These are phyloP conservation scores for Pyrenophora teres DNA, from an alignment of 2,329 filamentous ascomycete genomes.

Conservation along the genomic window DNA sequence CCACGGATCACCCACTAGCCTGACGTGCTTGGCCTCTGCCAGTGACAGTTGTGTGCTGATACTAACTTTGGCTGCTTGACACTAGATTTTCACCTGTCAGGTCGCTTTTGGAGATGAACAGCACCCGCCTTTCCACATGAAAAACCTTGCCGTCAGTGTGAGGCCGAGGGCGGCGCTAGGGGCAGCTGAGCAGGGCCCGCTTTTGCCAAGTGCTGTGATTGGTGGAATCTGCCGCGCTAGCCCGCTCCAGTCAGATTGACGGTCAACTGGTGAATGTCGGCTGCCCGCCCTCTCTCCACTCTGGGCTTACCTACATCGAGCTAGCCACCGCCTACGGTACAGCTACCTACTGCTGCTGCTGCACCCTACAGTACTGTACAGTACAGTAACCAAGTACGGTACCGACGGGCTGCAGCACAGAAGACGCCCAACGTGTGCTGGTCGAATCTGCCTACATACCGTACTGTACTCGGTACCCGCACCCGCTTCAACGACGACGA, in stretches of 20 bases:
- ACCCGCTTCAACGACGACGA: too few relatives aligned
- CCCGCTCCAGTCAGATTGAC: slow-evolving; percentile 15
- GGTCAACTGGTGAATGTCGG: slow-evolving; percentile 11
- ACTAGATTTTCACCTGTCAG: slow-evolving; percentile 17
- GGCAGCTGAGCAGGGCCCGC: slow-evolving; percentile 10
- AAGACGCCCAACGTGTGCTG: too few relatives aligned
- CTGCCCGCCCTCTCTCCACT: not conserved
- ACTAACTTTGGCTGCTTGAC: slow-evolving; percentile 2
- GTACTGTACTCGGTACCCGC: too few relatives aligned
- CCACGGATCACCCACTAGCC: not conserved
- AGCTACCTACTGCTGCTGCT: too few relatives aligned
- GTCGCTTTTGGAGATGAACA: slow-evolving; percentile 19
- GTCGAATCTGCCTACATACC: too few relatives aligned
- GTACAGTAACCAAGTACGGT: too few relatives aligned
- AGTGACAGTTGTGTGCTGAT: not conserved
- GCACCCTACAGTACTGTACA: too few relatives aligned
- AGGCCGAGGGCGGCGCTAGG: slow-evolving; percentile 14
- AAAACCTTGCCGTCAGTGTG: slow-evolving; percentile 11
- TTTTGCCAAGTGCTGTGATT: not conserved
- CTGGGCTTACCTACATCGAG: not conserved
- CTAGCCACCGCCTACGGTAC: too few relatives aligned
- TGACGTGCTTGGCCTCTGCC: not conserved
- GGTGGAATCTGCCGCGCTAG: slow-evolving; percentile 2
- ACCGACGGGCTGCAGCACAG: too few relatives aligned
- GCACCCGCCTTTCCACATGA: slow-evolving; percentile 15